These are phyloP conservation scores for Dittrichia graveolens DNA, from an alignment of 129 eudicot genomes.

Conservation along the genomic window DNA sequence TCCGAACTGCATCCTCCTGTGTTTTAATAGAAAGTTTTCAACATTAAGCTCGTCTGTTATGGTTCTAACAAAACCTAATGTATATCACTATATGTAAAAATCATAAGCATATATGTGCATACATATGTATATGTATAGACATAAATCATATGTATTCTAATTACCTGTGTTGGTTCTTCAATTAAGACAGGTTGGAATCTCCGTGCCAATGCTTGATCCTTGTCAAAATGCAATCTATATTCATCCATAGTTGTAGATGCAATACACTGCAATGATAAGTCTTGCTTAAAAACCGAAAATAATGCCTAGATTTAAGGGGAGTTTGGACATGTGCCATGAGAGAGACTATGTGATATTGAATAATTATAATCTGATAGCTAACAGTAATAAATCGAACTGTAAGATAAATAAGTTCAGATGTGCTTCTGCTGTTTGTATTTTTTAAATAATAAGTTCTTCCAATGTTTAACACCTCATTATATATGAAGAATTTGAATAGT, in stretches of 20 bases:
- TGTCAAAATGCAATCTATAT: constrained; percentile 80
- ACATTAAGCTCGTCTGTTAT: constrained; percentile 1
- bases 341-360: not conserved
- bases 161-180: constrained; percentile 87
- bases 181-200: constrained; percentile 90
- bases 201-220: constrained; percentile 84
- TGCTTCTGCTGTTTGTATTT: not conserved
- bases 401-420: not conserved
- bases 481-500: not conserved
- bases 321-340: not conserved
- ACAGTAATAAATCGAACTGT: not conserved
- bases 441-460: not conserved
- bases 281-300: constrained; percentile 5
- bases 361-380: not conserved
- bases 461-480: not conserved
- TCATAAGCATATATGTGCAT: not conserved
- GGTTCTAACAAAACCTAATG: not conserved
- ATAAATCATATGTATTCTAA: not conserved
- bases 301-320: constrained; percentile 6
- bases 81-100: not conserved
- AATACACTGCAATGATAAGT: constrained; percentile 62
- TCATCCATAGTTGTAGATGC: constrained; percentile 96
- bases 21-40: constrained; percentile 8
- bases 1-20: constrained; percentile 76
- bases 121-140: not conserved